Base-by-base conservation (phyloP, 371 early-diverging fungal genomes). In the Capniomyces stellatus region DNA sequence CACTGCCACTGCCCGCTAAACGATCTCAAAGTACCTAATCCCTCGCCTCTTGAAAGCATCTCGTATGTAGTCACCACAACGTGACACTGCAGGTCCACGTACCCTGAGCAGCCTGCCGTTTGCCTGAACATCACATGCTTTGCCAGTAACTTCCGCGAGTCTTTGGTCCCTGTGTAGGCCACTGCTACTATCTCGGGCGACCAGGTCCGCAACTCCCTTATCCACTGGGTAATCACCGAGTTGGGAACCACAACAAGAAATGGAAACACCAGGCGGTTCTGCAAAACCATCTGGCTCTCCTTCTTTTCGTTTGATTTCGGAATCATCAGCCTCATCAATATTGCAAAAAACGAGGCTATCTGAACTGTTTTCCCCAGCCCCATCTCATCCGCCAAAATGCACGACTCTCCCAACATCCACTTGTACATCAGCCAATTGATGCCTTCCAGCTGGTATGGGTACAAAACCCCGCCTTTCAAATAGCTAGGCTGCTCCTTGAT, bases 381-480 rank as follows among this genome's bases (percentile, higher is more conserved):
- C 87, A 90, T 89, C 62, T 91, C 90, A 69, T 95, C 95, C 1
- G 95, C 95, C 49, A 97, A 74, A 31, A 97, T 85, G 54, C 78
- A 75, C 0, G 79, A 66, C 54, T 71, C 61, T 30, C 66, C 28
- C 46, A 66, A 58, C 56, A 67, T 67, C 83, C 86, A 80, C 57
- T 82, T 76, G 67, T 77, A 81, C 10, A 76, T 55, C 10, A 87
- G 69, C 85, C 85, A 88, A 57, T 89, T 83, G 22, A 89, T 65
- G 19, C 90, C 92, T 46, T 85, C 87, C 58, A 88, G 50, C 64
- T 92, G 92, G 65, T 92, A 89, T 18, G 69, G 73, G 66, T 84
- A 78, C 43, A 94, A 66, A n/a, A 52, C 59, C 13, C 84, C 84
- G 29, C 77, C 75, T 8, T 56, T 57, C 18, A 90, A 57, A 57